Evolutionary conservation across 192 early-diverging fungal genomes (phyloP), one percentile per base, ranked within the genome.

Genomic region (Linderina pennispora): DNA sequence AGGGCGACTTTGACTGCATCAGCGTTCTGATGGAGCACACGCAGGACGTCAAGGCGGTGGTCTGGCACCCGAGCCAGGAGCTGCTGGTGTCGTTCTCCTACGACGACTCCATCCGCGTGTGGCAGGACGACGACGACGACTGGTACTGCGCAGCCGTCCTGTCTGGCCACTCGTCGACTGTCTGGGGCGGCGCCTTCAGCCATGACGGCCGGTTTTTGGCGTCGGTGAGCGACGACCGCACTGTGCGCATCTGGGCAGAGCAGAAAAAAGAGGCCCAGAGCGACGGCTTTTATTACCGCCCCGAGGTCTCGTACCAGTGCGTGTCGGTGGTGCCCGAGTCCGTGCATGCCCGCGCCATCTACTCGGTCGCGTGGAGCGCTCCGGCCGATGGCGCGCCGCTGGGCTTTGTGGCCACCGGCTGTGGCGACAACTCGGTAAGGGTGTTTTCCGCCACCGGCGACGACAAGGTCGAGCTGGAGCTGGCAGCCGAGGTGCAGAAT

Each of bases 1-100:
- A 94, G 48, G 86, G 82, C 49, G 94, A 98, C 56, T 98, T 98
- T 76, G 92, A 97, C 61, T 94, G 91, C 62, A 73, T 98, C 15
- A 87, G 83, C 45, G 92, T 98, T 20, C 69, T 97, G 18, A 90
- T 94, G 65, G 92, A 98, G 52, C 96, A 98, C 60, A 84, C 81
- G 8, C 91, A 97, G 65, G 96, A 98, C 58, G 94, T 97, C 32
- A 98, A 98, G 56, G 84, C 85, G 80, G 86, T 98, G 0, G 50
- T 77, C 19, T 98, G 92, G 91, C 91, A 95, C 65, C 94, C 96
- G 3, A 77, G 42, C 3, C 69, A 88, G 45, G 90, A 94, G 49
- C 26, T 93, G 21, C 74, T 98, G 6, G 89, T 79, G 3, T 92
- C 88, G 6, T 88, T 86, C 6, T 87, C 83, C 54, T 97, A 98